Base-by-base conservation (phyloP, 2,329 filamentous ascomycete genomes). In the Curvularia eragrostidis region DNA sequence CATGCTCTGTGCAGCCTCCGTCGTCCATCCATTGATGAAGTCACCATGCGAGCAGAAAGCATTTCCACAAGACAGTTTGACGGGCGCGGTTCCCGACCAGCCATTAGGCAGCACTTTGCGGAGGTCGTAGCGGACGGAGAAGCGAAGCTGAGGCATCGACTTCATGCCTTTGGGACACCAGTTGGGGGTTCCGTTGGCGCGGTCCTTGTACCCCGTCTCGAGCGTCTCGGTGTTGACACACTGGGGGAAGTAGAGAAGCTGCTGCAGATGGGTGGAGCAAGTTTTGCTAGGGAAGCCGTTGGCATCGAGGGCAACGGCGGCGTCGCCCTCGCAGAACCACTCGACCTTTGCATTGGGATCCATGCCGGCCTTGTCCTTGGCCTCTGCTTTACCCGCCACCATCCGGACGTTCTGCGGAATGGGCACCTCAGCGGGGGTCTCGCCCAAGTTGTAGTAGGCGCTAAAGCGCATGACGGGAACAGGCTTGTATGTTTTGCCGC, bases 11-110 rank as follows among this genome's bases (percentile, higher is more conserved):
- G 78, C 79, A 0, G 73, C 76, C 52, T 81, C 78, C 13, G 66
- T 64, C 1, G 77, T 70, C 81, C 81, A 83, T 1, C 72, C 81
- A 38, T 82, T 82, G 67, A 83, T 80, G 50, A 82, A 82, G 62
- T 82, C 81, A 3, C 80, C 80, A 61, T 82, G 80, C 3, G 70
- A 73, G 73, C 77, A 79, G 64, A 72, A 81, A 0, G 76, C 75
- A n/a, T 67, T 46, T 5, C 72, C 72, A 54, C 75, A 80, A 0
- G 80, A 73, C 0, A 82, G 74, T 70, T 81, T 76, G 21, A 82
- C 62, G 0, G 81, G 81, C 1, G 80, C 75, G 0, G 68, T 70
- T 41, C 81, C 80, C 34, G 59, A 72, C 81, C 80, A 83, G 19
- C 81, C 80, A 42, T 78, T 69, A 3, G 81, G 78, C 3, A 82